phyloP scores from a whole-genome alignment of 75 land plant genomes.

The Pinus tabuliformis region DNA sequence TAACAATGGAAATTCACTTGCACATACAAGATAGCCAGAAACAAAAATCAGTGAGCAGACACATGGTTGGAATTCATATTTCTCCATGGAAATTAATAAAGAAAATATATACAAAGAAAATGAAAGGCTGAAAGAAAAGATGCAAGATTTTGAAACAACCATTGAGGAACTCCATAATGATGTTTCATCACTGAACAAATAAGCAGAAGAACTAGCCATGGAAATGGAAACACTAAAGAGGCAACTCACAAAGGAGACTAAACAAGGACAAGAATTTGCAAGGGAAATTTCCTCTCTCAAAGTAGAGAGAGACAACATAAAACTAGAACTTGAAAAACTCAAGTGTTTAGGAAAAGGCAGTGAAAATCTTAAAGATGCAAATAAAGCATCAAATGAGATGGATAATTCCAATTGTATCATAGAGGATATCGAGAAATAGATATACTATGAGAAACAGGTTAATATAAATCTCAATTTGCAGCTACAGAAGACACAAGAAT shows the following conservation, averaged over 20 bases:
- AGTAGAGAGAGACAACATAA: too few species aligned
- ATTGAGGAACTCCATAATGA: slow-evolving; percentile 60
- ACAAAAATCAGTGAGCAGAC: too few species aligned
- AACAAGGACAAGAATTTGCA: too few species aligned
- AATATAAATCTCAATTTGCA: too few species aligned
- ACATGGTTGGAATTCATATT: too few species aligned
- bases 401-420: slow-evolving; percentile 31
- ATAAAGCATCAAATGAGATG: slow-evolving; percentile 19
- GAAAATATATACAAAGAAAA: too few species aligned
- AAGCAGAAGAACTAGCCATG: slow-evolving; percentile 52
- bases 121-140: too few species aligned
- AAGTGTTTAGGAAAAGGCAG: slow-evolving; percentile 24
- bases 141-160: slow-evolving; percentile 45
- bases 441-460: slow-evolving; percentile 61
- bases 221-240: slow-evolving; percentile 81
- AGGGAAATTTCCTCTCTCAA: too few species aligned
- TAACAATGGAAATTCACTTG: too few species aligned
- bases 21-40: too few species aligned
- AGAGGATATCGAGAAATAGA: slow-evolving; percentile 75
- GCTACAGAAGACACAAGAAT: slow-evolving; percentile 88
- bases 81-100: too few species aligned
- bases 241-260: slow-evolving; percentile 71
- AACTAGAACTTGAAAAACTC: slow-evolving; percentile 73
- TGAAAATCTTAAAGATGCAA: slow-evolving; percentile 18
- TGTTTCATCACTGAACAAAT: slow-evolving; percentile 39